These are phyloP conservation scores for Neurospora crassa DNA, from an alignment of 2,329 filamentous ascomycete species.

Conservation along the genomic window DNA sequence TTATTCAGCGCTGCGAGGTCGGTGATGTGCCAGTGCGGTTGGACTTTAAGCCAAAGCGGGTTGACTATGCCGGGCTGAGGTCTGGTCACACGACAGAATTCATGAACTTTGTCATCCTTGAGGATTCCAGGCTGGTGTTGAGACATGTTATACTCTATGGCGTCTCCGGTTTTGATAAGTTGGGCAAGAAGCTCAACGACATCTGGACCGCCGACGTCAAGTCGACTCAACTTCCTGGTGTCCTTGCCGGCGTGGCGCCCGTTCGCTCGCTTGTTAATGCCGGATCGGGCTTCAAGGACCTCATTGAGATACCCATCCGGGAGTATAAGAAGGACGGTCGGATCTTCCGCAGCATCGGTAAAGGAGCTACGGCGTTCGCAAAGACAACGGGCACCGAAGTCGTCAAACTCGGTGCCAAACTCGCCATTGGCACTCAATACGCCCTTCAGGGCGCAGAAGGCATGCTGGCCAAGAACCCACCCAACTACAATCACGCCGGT, in stretches of 20 bases:
- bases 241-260: conserved; percentile 80
- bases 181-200: conserved; percentile 85
- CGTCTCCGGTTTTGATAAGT: conserved; percentile 77
- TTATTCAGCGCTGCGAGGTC: conserved; percentile 83
- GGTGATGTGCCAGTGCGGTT: conserved; percentile 72
- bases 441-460: conserved; percentile 82
- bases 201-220: conserved; percentile 95
- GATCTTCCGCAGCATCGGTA: conserved; percentile 82
- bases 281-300: conserved; percentile 73
- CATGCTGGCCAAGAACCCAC: conserved; percentile 47
- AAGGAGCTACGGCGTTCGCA: conserved; percentile 81
- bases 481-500: conserved; percentile 3
- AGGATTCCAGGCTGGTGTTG: conserved; percentile 77
- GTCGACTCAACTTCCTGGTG: conserved; percentile 75
- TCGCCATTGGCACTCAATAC: conserved; percentile 92
- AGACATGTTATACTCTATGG: conserved; percentile 90
- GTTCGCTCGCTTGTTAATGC: conserved; percentile 89
- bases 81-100: conserved; percentile 95
- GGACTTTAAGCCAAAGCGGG: conserved; percentile 97
- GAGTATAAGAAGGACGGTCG: conserved; percentile 94
- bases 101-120: conserved; percentile 95
- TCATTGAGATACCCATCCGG: conserved; percentile 79
- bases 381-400: conserved; percentile 89
- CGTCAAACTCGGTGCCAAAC: conserved; percentile 87
- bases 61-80: conserved; percentile 85